Conservation (phyloP, 2,329 filamentous ascomycete species). For the Aspergillus fumigatiaffinis region DNA sequence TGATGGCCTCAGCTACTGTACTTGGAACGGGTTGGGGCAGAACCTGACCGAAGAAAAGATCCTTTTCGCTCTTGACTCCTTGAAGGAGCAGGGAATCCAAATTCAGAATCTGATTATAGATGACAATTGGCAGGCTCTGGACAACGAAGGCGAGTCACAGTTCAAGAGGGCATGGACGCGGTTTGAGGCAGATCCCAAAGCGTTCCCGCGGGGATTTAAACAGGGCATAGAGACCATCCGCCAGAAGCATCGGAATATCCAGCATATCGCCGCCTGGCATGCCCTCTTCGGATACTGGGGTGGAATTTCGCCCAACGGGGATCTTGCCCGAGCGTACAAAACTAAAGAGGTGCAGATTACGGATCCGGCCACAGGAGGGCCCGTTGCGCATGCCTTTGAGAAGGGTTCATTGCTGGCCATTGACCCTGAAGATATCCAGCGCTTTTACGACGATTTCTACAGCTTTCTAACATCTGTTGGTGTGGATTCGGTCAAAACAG, state of each 20-base stretch:
- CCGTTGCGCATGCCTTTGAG: conserved; percentile 21
- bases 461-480: conserved; percentile 69
- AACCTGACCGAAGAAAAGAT: conserved; percentile 77
- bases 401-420: conserved; percentile 65
- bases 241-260: conserved; percentile 64
- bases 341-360: conserved; percentile 59
- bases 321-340: conserved; percentile 73
- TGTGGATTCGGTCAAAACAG: conserved; percentile 85
- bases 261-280: conserved; percentile 92
- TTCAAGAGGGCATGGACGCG: conserved; percentile 63
- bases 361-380: conserved; percentile 50
- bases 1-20: conserved; percentile 90
- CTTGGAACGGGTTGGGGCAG: conserved; percentile 91
- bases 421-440: conserved; percentile 66
- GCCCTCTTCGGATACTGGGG: conserved; percentile 87
- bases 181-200: conserved; percentile 77
- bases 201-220: conserved; percentile 78
- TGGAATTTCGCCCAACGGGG: conserved; percentile 70
- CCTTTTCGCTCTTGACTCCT: conserved; percentile 65
- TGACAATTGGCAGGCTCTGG: conserved; percentile 89
- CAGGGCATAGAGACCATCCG: conserved; percentile 67
- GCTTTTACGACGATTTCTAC: conserved; percentile 91
- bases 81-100: conserved; percentile 69
- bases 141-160: conserved; percentile 51
- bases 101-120: conserved; percentile 89